Evolutionary conservation across 2,329 filamentous ascomycete species (phyloP), one percentile per base, ranked within the genome.

Genomic region (Xylariaceae sp.): DNA sequence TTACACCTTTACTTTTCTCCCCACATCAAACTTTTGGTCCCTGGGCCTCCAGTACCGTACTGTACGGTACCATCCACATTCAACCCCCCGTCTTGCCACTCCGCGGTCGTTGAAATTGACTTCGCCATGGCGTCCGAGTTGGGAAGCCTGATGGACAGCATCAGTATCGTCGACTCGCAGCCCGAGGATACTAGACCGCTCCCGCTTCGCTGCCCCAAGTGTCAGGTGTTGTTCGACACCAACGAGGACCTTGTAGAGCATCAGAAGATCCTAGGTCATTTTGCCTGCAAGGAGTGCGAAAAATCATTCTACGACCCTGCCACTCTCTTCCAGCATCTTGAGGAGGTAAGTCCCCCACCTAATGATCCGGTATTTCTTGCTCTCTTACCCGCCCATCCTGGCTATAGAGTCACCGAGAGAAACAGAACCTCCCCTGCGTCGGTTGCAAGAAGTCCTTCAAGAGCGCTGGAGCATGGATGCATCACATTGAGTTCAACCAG

Each of bases 381-480:
- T 18, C 18, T 21, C 10, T 32, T 17, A 14, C 13, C 6, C 15
- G 21, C 38, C 51, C 14, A 51, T 31, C 5, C 5, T 19, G 5
- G 12, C 13, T 28, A 13, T 27, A 68, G 64, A 31, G 43, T 9
- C 67, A 70, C 36, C 55, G 56, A 5, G 42, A 56, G 10, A 44
- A 52, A 13, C 64, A 70, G 33, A 38, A 59, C 2, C 55, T 75
- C 2, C 29, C 41, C 3, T 75, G 71, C 30, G 67, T 68, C 1
- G 70, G 63, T 17, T 75, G 71, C 37, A 32, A 46, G 0, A 38
- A 44, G 2, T 50, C 50, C 1, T 72, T 70, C 35, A 29, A 19
- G 1, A 53, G 57, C 1, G 51, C 64, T 0, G 53, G 58, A 1
- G 40, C 32, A 0, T 58, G 71, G 22, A 58, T 73, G 33, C 23